Percentiles rank a stretch among this genome's conserved stretches.
phyloP scores from a whole-genome alignment of 805 yeast genomes.

The Teunomyces pallodes region DNA sequence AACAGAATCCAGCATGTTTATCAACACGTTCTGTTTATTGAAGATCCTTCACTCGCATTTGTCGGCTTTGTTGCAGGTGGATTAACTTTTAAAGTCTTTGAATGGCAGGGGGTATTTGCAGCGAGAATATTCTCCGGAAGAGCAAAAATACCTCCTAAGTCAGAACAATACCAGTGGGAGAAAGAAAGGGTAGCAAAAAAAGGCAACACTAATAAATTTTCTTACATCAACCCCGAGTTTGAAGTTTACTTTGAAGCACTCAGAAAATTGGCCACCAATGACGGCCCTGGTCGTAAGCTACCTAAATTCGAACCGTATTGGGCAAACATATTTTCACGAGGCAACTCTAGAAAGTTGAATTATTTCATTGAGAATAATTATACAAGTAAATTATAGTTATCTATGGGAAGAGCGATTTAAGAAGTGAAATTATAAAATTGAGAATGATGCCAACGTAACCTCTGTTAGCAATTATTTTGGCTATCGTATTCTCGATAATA shows the following conservation, averaged over 20 bases:
- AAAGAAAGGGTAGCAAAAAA: slow-evolving; percentile 19
- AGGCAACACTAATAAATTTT: slow-evolving; percentile 31
- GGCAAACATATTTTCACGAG: slow-evolving; percentile 18
- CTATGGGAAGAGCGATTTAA: not conserved
- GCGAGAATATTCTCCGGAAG: slow-evolving; percentile 32
- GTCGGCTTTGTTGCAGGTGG: slow-evolving; percentile 40
- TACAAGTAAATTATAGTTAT: slow-evolving; percentile 6
- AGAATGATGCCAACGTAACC: not conserved
- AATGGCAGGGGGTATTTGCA: slow-evolving; percentile 38
- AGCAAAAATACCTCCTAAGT: slow-evolving; percentile 23
- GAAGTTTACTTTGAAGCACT: slow-evolving; percentile 21
- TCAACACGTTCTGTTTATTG: slow-evolving; percentile 30
- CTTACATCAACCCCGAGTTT: slow-evolving; percentile 17
- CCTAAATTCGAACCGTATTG: slow-evolving; percentile 20
- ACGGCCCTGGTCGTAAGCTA: slow-evolving; percentile 22
- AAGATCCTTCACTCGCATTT: slow-evolving; percentile 31
- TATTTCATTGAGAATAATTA: slow-evolving; percentile 14
- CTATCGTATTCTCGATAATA: slow-evolving; percentile 9
- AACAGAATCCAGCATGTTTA: slow-evolving; percentile 28
- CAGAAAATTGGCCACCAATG: slow-evolving; percentile 18
- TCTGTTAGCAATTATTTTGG: not conserved
- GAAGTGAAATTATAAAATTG: not conserved
- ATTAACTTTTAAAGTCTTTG: slow-evolving; percentile 38
- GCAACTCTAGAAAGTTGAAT: slow-evolving; percentile 17
- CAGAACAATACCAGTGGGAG: slow-evolving; percentile 31